A percentile compares a stretch with the other conserved stretches of the same genome.
Evolutionary conservation across 2,329 filamentous ascomycete species (phyloP).

Genomic region (Hypoxylon sp.): DNA sequence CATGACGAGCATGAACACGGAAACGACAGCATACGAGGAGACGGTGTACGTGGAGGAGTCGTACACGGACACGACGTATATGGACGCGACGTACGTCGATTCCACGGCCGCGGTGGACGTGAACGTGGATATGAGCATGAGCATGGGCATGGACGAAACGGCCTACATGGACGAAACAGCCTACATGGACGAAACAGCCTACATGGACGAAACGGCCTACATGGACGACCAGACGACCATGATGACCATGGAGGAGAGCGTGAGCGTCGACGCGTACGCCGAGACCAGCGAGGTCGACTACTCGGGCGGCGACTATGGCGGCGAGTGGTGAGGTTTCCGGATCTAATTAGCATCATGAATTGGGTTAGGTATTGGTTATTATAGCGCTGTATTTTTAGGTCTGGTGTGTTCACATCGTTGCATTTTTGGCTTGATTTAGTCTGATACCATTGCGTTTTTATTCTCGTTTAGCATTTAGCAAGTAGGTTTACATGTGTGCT

Average conservation of each 20-base stretch:
- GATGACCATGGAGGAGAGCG: slow-evolving; percentile 39
- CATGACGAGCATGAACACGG: neutral
- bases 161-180: slow-evolving; percentile 20
- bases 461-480: no score
- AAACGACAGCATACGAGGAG: neutral
- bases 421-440: no score
- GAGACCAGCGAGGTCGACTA: slow-evolving; percentile 40
- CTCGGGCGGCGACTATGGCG: slow-evolving; percentile 47
- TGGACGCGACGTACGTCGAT: slow-evolving; percentile 27
- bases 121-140: slow-evolving; percentile 17
- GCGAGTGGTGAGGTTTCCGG: slow-evolving; percentile 8
- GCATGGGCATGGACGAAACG: slow-evolving; percentile 18
- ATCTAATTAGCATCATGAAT: neutral
- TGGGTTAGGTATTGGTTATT: neutral
- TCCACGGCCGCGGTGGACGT: slow-evolving; percentile 8
- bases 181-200: slow-evolving; percentile 3
- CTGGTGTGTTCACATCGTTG: no score
- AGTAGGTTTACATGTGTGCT: no score
- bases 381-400: no score
- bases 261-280: slow-evolving; percentile 28
- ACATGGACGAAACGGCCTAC: slow-evolving; percentile 9
- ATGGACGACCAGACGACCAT: slow-evolving; percentile 14
- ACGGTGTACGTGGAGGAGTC: neutral
- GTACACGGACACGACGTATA: slow-evolving; percentile 10
- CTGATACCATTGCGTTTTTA: slow-evolving; percentile 15